phyloP scores from a whole-genome alignment of 306 rosid genomes.

The Fragaria iinumae region DNA sequence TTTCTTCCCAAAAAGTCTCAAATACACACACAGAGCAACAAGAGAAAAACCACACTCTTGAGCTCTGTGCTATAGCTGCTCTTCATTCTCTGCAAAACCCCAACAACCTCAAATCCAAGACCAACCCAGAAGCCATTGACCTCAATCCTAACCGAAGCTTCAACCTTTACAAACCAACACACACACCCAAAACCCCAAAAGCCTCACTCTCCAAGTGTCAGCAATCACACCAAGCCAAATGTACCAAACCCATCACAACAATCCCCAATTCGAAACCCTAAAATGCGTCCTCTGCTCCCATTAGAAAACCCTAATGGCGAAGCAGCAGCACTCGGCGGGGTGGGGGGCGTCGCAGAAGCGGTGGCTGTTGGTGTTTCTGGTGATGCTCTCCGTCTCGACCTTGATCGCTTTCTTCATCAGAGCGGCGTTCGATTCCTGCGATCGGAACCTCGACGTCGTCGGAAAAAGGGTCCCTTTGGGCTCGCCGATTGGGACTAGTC shows the following conservation, averaged over 20 bases:
- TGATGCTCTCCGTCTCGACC: conserved; percentile 36
- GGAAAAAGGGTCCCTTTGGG: conserved; percentile 20
- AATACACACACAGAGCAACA: too few relatives aligned
- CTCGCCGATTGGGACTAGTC: conserved; percentile 15
- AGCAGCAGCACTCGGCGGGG: conserved; percentile 40
- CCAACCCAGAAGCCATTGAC: neutral
- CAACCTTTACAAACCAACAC: neutral
- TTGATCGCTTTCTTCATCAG: conserved; percentile 52
- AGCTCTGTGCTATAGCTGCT: too few relatives aligned
- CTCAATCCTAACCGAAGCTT: neutral
- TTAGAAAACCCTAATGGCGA: conserved; percentile 11
- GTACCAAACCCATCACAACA: conserved; percentile 16
- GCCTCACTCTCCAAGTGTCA: conserved; percentile 7
- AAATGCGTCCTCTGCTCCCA: conserved; percentile 1
- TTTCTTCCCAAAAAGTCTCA: neutral
- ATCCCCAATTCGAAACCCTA: conserved; percentile 25
- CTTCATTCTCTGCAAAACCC: too few relatives aligned
- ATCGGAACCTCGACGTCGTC: conserved; percentile 27
- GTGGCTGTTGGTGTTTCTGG: conserved; percentile 37
- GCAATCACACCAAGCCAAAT: conserved; percentile 23
- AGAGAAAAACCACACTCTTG: too few relatives aligned
- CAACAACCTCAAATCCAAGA: too few relatives aligned
- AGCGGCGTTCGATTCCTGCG: conserved; percentile 53
- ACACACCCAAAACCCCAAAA: neutral
- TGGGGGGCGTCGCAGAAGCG: conserved; percentile 38